phyloP scores from a whole-genome alignment of 768 basidiomycete species.

The Dioszegia aurantiaca region DNA sequence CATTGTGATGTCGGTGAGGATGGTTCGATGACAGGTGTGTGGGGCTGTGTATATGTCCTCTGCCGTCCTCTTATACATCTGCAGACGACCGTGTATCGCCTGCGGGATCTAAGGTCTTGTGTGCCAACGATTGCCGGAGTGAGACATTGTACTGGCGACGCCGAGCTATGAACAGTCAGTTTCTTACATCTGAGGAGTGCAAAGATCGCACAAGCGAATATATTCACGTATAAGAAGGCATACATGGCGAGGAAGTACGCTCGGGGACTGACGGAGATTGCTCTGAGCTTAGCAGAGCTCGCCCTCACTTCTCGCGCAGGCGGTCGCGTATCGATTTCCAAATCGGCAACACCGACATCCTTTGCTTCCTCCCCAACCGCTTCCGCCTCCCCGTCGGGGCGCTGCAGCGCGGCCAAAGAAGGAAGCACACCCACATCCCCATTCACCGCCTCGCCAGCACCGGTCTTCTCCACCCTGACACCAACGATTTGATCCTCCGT shows the following conservation, averaged over 20 bases:
- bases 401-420: neutral
- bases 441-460: neutral
- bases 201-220: no score
- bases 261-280: conserved; percentile 40
- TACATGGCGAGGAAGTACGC: conserved; percentile 50
- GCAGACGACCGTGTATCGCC: no score
- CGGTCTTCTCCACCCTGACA: conserved; percentile 54
- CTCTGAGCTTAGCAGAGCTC: conserved; percentile 38
- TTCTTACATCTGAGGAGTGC: no score
- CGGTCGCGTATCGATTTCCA: no score
- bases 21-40: no score
- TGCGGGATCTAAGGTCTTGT: no score
- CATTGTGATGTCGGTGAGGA: no score
- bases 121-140: no score
- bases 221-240: conserved; percentile 51
- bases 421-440: neutral
- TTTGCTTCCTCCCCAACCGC: neutral
- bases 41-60: no score
- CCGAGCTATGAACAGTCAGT: conserved; percentile 41
- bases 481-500: conserved; percentile 63
- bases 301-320: conserved; percentile 2
- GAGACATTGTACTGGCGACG: conserved; percentile 51
- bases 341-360: no score
- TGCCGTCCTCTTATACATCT: no score
- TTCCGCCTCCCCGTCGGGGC: neutral